These are phyloP conservation scores for Monosporascus cannonballus DNA, from an alignment of 2,329 filamentous ascomycete genomes.

Conservation along the genomic window DNA sequence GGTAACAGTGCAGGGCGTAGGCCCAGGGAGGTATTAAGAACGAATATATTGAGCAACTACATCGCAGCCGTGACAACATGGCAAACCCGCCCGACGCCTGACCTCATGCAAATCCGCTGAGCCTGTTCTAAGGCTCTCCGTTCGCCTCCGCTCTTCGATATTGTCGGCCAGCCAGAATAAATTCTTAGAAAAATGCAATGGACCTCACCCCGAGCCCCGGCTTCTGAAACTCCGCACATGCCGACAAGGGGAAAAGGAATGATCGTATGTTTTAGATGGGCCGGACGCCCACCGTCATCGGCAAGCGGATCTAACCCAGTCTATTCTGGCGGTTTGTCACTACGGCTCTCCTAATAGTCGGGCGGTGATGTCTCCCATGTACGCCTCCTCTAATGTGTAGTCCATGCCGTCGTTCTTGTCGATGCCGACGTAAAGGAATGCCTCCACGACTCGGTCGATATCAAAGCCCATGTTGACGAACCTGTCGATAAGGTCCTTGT, in stretches of 20 bases:
- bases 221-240: conserved; percentile 1
- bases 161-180: too few relatives aligned
- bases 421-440: conserved; percentile 77
- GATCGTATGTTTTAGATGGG: not conserved
- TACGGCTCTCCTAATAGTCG: conserved; percentile 68
- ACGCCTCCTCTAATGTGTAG: conserved; percentile 82
- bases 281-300: too few relatives aligned
- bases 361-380: conserved; percentile 85
- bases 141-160: not conserved
- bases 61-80: not conserved
- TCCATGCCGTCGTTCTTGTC: conserved; percentile 71
- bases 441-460: conserved; percentile 76
- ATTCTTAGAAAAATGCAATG: not conserved
- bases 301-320: not conserved
- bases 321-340: not conserved
- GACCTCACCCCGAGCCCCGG: not conserved
- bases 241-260: not conserved
- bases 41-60: not conserved
- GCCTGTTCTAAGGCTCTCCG: not conserved
- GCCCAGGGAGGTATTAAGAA: not conserved
- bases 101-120: not conserved
- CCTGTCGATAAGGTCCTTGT: conserved; percentile 72
- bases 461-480: conserved; percentile 92
- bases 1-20: not conserved
- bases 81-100: not conserved